Evolutionary conservation across 495 filamentous ascomycete genomes (phyloP).

Genomic region (Niebla homalea): DNA sequence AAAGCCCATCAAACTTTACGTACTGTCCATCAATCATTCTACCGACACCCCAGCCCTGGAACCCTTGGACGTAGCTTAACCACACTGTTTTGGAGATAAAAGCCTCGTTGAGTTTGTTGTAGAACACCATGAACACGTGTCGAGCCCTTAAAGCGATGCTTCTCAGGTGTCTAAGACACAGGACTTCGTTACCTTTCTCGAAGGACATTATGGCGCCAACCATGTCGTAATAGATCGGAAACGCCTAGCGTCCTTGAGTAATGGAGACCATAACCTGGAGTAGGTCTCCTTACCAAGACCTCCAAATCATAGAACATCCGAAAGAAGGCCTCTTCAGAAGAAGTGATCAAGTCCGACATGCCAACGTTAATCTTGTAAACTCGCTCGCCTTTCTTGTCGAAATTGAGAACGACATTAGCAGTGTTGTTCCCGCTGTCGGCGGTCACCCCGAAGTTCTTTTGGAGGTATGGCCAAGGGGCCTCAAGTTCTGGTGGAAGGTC

Average conservation of each 20-base stretch:
- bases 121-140: conserved; percentile 21
- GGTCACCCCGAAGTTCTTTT: conserved; percentile 22
- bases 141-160: conserved; percentile 17
- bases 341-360: conserved; percentile 16
- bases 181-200: conserved; percentile 12
- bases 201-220: conserved; percentile 17
- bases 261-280: too few species aligned
- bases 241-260: conserved; percentile 10
- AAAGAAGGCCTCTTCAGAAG: conserved; percentile 24
- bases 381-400: conserved; percentile 16
- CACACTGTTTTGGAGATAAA: conserved; percentile 23
- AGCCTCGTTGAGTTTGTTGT: conserved; percentile 12
- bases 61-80: conserved; percentile 29
- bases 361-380: conserved; percentile 24
- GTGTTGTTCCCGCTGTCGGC: conserved; percentile 27
- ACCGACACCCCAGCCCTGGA: conserved; percentile 30
- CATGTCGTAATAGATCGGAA: conserved; percentile 27
- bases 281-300: conserved; percentile 11
- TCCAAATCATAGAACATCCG: conserved; percentile 24
- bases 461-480: conserved; percentile 26
- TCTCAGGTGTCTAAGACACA: conserved; percentile 15
- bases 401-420: conserved; percentile 25
- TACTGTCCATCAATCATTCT: conserved; percentile 19
- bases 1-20: conserved; percentile 31
- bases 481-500: conserved; percentile 25